Conservation (phyloP, 495 filamentous ascomycete genomes). For the Achaetomiella virescens region DNA sequence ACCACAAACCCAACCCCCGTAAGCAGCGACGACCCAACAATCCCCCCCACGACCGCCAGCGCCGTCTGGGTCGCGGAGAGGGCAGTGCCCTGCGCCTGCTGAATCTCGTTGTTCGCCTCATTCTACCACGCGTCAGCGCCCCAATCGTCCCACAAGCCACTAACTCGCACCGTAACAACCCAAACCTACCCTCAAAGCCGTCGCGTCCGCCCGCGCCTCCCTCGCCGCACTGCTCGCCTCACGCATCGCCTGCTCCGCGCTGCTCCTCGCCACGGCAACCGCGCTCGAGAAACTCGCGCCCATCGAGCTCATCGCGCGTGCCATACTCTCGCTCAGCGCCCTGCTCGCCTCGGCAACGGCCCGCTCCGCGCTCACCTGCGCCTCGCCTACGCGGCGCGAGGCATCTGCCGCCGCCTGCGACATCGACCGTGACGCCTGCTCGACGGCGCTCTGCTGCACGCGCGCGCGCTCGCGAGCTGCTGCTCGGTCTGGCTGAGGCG, state of each 20-base stretch:
- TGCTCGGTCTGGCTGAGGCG: slow-evolving; percentile 24
- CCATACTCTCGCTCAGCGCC: slow-evolving; percentile 19
- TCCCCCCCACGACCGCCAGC: slow-evolving; percentile 35
- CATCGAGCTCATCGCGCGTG: slow-evolving; percentile 13
- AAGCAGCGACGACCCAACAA: slow-evolving; percentile 37
- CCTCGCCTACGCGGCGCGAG: slow-evolving; percentile 15
- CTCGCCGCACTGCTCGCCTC: slow-evolving; percentile 32
- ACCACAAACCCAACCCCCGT: slow-evolving; percentile 29
- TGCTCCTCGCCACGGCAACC: slow-evolving; percentile 29
- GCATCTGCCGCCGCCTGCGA: slow-evolving; percentile 20
- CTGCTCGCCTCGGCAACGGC: slow-evolving; percentile 14
- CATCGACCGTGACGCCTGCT: slow-evolving; percentile 21
- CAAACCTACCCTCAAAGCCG: slow-evolving; percentile 29
- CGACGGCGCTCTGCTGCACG: slow-evolving; percentile 12
- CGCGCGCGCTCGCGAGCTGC: slow-evolving; percentile 15
- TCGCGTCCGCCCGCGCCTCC: slow-evolving; percentile 30
- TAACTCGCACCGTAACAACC: too few relatives aligned
- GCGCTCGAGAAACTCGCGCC: slow-evolving; percentile 28
- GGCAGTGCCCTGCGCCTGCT: slow-evolving; percentile 29
- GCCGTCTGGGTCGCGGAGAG: slow-evolving; percentile 35
- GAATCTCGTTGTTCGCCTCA: slow-evolving; percentile 25
- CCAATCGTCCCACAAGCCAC: too few relatives aligned
- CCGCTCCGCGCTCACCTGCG: slow-evolving; percentile 15
- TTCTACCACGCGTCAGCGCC: too few relatives aligned
- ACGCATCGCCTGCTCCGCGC: slow-evolving; percentile 23